Percentiles rank a stretch among this genome's conserved stretches.
phyloP scores from a whole-genome alignment of 805 yeast species.

The Myxozyma monticola region DNA sequence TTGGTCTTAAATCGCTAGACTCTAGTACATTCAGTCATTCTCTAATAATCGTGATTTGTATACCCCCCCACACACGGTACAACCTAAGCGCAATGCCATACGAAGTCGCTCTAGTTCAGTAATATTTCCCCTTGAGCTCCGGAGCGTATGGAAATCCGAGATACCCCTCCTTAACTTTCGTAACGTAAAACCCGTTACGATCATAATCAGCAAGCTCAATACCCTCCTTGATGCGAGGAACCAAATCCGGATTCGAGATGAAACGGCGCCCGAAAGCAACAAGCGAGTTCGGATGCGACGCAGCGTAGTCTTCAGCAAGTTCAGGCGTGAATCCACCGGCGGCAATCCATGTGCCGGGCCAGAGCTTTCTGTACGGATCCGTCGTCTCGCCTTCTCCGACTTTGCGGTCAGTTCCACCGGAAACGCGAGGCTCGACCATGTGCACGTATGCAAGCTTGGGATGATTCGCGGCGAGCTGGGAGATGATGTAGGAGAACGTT shows the following conservation, averaged over 20 bases:
- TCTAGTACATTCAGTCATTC: neutral
- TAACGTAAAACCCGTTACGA: conserved; percentile 50
- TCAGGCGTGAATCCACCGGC: conserved; percentile 29
- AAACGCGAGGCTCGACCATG: conserved; percentile 44
- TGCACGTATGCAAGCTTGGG: conserved; percentile 44
- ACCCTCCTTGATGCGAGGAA: conserved; percentile 46
- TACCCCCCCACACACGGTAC: neutral
- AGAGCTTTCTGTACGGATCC: conserved; percentile 5
- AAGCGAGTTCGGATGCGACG: conserved; percentile 24
- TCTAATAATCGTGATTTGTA: neutral
- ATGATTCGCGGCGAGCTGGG: conserved; percentile 46
- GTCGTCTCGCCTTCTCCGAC: conserved; percentile 1
- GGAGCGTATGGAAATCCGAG: conserved; percentile 4
- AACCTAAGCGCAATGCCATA: neutral
- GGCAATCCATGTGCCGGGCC: too few species aligned
- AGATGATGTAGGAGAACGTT: conserved; percentile 45
- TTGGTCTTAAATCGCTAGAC: neutral
- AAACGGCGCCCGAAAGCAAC: conserved; percentile 52
- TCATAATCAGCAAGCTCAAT: conserved; percentile 47
- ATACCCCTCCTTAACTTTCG: conserved; percentile 13
- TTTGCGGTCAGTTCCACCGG: conserved; percentile 25
- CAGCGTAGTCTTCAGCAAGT: conserved; percentile 17
- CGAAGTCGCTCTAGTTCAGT: neutral
- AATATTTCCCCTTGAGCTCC: too few species aligned
- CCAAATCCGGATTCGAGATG: conserved; percentile 59